Conservation (phyloP, 2,329 filamentous ascomycete genomes). For the Stagonosporopsis cucurbitacearum region DNA sequence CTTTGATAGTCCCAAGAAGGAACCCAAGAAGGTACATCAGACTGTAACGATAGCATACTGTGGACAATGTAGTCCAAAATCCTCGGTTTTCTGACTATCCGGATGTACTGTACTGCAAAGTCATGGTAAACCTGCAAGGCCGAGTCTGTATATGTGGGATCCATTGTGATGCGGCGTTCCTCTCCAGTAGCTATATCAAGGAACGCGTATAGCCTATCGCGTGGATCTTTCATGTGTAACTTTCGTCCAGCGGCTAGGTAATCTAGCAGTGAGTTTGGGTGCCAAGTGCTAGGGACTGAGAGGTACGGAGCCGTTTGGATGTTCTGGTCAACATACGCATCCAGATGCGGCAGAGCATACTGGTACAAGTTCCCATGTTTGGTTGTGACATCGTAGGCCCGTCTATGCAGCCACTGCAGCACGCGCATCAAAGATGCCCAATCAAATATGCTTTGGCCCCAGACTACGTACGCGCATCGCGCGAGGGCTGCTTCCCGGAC, state of each 20-base stretch:
- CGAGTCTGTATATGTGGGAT: background rate
- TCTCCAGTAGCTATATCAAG: background rate
- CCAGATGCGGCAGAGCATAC: background rate
- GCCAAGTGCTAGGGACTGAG: too few species aligned
- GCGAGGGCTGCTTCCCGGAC: background rate
- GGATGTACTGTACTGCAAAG: background rate
- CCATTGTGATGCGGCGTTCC: too few species aligned
- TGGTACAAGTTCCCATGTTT: too few species aligned
- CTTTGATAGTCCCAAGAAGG: too few species aligned
- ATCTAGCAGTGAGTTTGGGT: background rate
- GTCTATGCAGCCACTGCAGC: background rate
- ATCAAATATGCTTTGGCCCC: background rate
- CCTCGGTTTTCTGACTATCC: background rate
- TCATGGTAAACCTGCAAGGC: background rate
- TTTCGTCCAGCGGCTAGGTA: background rate
- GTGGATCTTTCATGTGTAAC: background rate
- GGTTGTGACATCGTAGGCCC: too few species aligned
- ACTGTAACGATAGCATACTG: too few species aligned
- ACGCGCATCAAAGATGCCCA: background rate
- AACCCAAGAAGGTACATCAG: too few species aligned
- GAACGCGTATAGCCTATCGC: background rate
- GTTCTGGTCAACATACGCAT: background rate
- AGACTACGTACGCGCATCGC: background rate
- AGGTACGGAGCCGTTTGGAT: background rate
- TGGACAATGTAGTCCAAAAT: background rate